Conservation (phyloP, 140 eudicot genomes). For the Flaveria floridana region DNA sequence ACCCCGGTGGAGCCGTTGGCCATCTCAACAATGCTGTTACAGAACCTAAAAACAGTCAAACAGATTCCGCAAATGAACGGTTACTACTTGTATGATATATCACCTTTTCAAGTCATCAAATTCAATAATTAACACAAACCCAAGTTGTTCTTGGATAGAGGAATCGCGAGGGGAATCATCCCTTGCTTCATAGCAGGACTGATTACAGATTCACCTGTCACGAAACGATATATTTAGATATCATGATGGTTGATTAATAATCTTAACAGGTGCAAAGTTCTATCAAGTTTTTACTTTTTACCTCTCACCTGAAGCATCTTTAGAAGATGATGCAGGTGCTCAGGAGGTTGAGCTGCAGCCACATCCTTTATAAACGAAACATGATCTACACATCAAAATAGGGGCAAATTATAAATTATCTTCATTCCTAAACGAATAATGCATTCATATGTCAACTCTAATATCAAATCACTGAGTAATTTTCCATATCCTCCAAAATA, state of each 20-base stretch:
- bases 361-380: slow-evolving; percentile 71
- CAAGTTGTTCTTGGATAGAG: slow-evolving; percentile 56
- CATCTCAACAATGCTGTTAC: slow-evolving; percentile 90
- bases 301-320: slow-evolving; percentile 93
- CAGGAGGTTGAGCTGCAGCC: slow-evolving; percentile 83
- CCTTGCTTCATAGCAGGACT: slow-evolving; percentile 92
- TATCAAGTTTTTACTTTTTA: slow-evolving; percentile 36
- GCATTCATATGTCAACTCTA: not conserved
- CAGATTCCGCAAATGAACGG: not conserved
- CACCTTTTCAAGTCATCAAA: slow-evolving; percentile 7
- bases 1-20: slow-evolving; percentile 99
- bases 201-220: slow-evolving; percentile 69
- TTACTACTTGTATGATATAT: not conserved
- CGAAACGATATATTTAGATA: slow-evolving; percentile 18
- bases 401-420: not conserved
- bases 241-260: not conserved
- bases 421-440: not conserved
- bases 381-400: slow-evolving; percentile 63
- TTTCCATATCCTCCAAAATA: no score
- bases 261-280: not conserved
- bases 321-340: slow-evolving; percentile 76
- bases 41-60: slow-evolving; percentile 50
- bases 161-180: slow-evolving; percentile 79
- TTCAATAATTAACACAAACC: slow-evolving; percentile 40
- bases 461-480: not conserved